Evolutionary conservation across 2,329 filamentous ascomycete species (phyloP).

Genomic region (Bertia moriformis): DNA sequence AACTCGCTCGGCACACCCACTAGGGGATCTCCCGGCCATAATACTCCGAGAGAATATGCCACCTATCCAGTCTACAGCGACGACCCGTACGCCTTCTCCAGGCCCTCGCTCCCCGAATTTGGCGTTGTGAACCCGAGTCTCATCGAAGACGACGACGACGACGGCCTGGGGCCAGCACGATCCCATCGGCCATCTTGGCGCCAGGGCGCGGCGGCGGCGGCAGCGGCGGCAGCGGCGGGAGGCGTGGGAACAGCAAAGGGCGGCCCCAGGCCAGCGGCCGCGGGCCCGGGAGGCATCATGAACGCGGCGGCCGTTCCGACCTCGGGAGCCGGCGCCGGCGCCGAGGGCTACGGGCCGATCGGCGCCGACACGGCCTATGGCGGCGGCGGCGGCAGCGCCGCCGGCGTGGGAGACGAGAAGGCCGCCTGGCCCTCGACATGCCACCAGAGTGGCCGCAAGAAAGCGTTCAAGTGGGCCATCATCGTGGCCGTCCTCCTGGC

Average conservation of each 20-base stretch:
- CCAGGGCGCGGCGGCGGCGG: conserved; percentile 10
- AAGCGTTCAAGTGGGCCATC: conserved; percentile 55
- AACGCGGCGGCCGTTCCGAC: too few relatives aligned
- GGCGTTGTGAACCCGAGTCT: conserved; percentile 61
- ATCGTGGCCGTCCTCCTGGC: conserved; percentile 48
- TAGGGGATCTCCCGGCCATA: conserved; percentile 20
- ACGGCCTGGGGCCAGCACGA: conserved; percentile 40
- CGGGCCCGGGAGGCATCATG: too few relatives aligned
- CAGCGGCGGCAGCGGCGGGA: conserved; percentile 11
- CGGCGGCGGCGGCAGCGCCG: conserved; percentile 3
- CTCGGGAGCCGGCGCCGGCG: conserved; percentile 11
- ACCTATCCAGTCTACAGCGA: conserved; percentile 32
- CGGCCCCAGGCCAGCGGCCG: conserved; percentile 12
- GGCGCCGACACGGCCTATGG: conserved; percentile 4
- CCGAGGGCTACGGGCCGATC: conserved; percentile 16
- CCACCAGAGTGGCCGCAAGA: conserved; percentile 47
- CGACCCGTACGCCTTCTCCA: conserved; percentile 51
- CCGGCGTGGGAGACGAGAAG: conserved; percentile 32
- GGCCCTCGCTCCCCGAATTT: conserved; percentile 29
- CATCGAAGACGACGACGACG: conserved; percentile 78
- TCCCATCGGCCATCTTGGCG: conserved; percentile 3
- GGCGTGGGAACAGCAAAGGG: too few relatives aligned
- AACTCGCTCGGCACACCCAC: conserved; percentile 20
- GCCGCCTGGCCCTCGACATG: conserved; percentile 44
- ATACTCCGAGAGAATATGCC: conserved; percentile 27